Conservation (phyloP, 2,329 filamentous ascomycete genomes). For the Parafenestella ontariensis region DNA sequence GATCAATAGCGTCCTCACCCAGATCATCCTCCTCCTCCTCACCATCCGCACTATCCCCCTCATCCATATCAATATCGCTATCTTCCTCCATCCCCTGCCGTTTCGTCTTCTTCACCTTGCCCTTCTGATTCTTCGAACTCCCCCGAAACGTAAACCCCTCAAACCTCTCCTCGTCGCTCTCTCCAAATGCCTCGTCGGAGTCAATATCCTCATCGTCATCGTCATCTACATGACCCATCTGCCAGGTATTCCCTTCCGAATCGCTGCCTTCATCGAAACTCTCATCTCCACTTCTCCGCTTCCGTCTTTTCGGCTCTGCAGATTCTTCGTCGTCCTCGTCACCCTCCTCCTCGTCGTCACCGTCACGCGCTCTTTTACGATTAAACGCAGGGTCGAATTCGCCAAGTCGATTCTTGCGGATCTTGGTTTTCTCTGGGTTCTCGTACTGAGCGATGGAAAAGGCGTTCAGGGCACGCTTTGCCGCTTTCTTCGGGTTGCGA, state of each 20-base stretch:
- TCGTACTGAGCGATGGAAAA: constrained; percentile 69
- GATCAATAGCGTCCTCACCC: constrained; percentile 68
- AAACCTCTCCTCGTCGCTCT: constrained; percentile 86
- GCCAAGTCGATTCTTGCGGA: constrained; percentile 66
- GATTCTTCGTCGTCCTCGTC: constrained; percentile 33
- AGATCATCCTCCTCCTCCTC: constrained; percentile 65
- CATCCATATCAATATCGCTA: constrained; percentile 57
- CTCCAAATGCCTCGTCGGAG: constrained; percentile 83
- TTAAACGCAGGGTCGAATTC: constrained; percentile 55
- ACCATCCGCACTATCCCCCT: constrained; percentile 54
- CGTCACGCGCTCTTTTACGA: constrained; percentile 53
- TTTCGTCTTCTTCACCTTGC: constrained; percentile 52
- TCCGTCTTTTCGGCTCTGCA: constrained; percentile 40
- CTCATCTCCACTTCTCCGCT: constrained; percentile 47
- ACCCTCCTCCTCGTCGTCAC: constrained; percentile 58
- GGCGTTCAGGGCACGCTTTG: constrained; percentile 66
- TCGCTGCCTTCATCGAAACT: constrained; percentile 80
- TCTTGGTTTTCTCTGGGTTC: constrained; percentile 59
- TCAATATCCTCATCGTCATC: constrained; percentile 74
- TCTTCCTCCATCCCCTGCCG: constrained; percentile 34
- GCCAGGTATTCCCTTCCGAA: constrained; percentile 86
- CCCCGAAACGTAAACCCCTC: constrained; percentile 76
- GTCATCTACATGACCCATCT: constrained; percentile 71
- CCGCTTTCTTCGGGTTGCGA: constrained; percentile 54
- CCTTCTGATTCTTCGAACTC: constrained; percentile 59